Base-by-base conservation (phyloP, 805 yeast genomes). In the Cyberlindnera bimundalis region DNA sequence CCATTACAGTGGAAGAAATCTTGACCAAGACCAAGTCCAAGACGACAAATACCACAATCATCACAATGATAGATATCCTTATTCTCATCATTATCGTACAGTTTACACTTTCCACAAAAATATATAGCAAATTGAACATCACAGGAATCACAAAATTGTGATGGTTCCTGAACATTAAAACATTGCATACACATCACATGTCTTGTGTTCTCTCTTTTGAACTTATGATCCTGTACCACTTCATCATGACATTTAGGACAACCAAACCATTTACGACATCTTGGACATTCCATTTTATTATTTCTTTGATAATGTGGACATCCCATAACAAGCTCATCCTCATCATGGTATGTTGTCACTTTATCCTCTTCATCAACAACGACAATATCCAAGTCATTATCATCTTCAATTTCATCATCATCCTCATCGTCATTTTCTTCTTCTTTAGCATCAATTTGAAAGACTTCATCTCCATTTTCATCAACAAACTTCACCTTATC, bases 31-130 rank as follows among this genome's bases (percentile, higher is more conserved):
- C 97, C 97, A 19, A 84, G 68, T 2, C 98, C 98, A 9, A 91
- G 68, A 12, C 97, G 74, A 60, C 98, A 90, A 40, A 91, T 88
- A 0, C 96, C 96, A 66, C 98, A 90, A 52, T 81, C 84, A 52
- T 81, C 86, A 61, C 98, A 90, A 59, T 90, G 98, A 56, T 89
- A 90, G 18, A 90, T 89, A 47, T 84, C 84, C 56, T 87, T 88
- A 31, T 71, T 66, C 35, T 76, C 79, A 57, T 87, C 93, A 56
- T 84, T 82, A 58, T 89, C 96, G 68, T 84, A 91, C 19, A 90
- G 70, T 45, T 78, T 81, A 66, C 98, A 90, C 36, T 69, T 75
- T 5, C 67, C 69, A 62, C 98, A 90, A 58, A 76, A 88, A 59
- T 91, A 89, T 40, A 74, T 67, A 27, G 95, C 87, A 59, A 90